Evolutionary conservation across 441 rosid species (phyloP).

Genomic region (Pelargonium cotyledonis): DNA sequence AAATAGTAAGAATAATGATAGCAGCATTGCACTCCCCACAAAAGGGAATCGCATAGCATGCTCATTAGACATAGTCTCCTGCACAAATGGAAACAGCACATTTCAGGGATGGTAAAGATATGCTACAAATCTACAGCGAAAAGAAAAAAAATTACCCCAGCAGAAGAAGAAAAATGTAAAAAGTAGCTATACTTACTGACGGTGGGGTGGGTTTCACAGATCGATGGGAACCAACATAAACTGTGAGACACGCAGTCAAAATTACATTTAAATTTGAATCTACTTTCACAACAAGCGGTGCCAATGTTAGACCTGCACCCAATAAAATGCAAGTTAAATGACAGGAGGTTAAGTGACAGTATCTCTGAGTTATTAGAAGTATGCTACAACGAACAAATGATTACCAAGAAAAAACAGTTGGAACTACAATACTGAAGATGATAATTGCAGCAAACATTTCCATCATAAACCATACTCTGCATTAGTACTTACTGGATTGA

Average conservation of each 20-base stretch:
- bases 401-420: too few relatives aligned
- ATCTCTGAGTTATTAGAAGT: too few relatives aligned
- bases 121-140: neutral
- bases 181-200: constrained; percentile 41
- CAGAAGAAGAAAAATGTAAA: neutral
- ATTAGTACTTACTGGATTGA: too few relatives aligned
- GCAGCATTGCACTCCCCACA: constrained; percentile 94
- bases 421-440: too few relatives aligned
- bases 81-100: constrained; percentile 24
- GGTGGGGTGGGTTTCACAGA: constrained; percentile 88
- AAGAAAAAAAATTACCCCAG: neutral
- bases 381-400: too few relatives aligned
- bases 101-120: constrained; percentile 11
- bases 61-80: constrained; percentile 97
- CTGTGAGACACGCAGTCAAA: constrained; percentile 77
- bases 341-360: neutral
- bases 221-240: constrained; percentile 80
- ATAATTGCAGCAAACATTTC: too few relatives aligned
- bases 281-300: constrained; percentile 79
- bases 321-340: constrained; percentile 9
- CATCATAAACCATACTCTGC: too few relatives aligned
- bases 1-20: constrained; percentile 87
- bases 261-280: constrained; percentile 84
- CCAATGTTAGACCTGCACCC: constrained; percentile 68
- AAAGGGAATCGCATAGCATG: constrained; percentile 99